phyloP scores from a whole-genome alignment of 177 flowering plant genomes.

The Tripterygium wilfordii region DNA sequence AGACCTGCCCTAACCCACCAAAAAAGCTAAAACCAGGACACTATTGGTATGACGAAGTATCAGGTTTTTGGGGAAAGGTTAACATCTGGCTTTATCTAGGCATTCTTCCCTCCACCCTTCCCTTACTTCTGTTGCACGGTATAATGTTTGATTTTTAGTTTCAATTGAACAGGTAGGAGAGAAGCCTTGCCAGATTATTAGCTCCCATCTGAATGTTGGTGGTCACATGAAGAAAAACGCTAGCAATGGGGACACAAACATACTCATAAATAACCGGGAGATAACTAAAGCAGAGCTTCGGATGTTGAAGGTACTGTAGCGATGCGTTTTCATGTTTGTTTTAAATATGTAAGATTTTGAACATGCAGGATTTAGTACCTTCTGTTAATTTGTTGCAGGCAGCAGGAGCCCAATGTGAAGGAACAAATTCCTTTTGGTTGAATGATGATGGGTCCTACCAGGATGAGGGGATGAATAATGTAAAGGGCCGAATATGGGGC shows the following conservation, averaged over 20 bases:
- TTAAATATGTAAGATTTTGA: not conserved
- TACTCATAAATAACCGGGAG: slow-evolving; percentile 34
- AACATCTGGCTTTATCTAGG: no score
- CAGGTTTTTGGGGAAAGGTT: slow-evolving; percentile 53
- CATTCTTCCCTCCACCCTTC: no score
- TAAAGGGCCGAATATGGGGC: slow-evolving; percentile 38
- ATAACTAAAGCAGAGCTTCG: slow-evolving; percentile 36
- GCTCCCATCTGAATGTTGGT: slow-evolving; percentile 30
- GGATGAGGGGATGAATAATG: slow-evolving; percentile 45
- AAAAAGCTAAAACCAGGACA: slow-evolving; percentile 36
- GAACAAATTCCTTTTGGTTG: slow-evolving; percentile 39
- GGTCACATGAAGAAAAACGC: slow-evolving; percentile 24
- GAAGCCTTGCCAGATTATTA: slow-evolving; percentile 36
- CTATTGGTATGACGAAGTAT: slow-evolving; percentile 55
- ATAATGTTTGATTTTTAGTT: slow-evolving; percentile 1
- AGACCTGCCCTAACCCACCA: slow-evolving; percentile 39
- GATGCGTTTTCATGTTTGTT: not conserved
- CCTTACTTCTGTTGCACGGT: no score
- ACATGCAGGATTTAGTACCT: no score
- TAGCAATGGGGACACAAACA: slow-evolving; percentile 41
- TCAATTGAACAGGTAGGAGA: slow-evolving; percentile 33
- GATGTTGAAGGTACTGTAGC: slow-evolving; percentile 34
- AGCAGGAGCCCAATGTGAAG: slow-evolving; percentile 40
- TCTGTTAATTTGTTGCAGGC: slow-evolving; percentile 19
- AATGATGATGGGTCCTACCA: slow-evolving; percentile 40